phyloP scores from a whole-genome alignment of 1,284 basidiomycete species.

The Hemileia vastatrix region DNA sequence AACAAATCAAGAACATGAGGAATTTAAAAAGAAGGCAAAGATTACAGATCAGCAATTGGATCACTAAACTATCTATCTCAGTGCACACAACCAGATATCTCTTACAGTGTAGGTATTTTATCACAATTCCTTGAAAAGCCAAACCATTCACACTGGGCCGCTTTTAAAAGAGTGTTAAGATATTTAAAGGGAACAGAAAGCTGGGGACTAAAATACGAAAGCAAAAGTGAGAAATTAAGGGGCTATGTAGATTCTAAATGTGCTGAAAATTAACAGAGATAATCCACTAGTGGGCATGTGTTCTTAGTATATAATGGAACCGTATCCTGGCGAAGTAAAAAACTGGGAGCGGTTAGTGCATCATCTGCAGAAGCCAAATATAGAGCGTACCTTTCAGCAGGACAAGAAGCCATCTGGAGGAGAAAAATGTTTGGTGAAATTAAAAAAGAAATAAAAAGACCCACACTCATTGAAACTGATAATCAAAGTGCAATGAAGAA shows the following conservation, averaged over 20 bases:
- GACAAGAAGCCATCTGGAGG: too few relatives aligned
- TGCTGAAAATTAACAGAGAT: background rate
- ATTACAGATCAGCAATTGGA: background rate
- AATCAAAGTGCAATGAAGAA: too few relatives aligned
- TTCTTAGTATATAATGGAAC: background rate
- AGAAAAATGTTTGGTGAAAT: too few relatives aligned
- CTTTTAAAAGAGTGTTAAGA: background rate
- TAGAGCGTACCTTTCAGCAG: too few relatives aligned
- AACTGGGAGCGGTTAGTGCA: background rate
- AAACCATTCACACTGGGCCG: background rate
- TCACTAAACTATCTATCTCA: background rate
- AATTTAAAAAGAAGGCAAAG: too few relatives aligned
- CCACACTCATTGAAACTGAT: too few relatives aligned
- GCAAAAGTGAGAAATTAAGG: too few relatives aligned
- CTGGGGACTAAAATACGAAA: too few relatives aligned
- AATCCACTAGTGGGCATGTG: constrained; percentile 2
- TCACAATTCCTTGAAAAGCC: background rate
- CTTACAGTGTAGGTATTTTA: background rate
- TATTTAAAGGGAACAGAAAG: too few relatives aligned
- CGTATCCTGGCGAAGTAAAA: background rate
- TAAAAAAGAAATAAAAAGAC: too few relatives aligned
- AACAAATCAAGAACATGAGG: too few relatives aligned
- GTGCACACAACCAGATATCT: background rate
- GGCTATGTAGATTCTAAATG: constrained; percentile 3
- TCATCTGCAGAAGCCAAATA: too few relatives aligned